Conservation (phyloP, 1,284 basidiomycete genomes). For the Nidula niveotomentosa region DNA sequence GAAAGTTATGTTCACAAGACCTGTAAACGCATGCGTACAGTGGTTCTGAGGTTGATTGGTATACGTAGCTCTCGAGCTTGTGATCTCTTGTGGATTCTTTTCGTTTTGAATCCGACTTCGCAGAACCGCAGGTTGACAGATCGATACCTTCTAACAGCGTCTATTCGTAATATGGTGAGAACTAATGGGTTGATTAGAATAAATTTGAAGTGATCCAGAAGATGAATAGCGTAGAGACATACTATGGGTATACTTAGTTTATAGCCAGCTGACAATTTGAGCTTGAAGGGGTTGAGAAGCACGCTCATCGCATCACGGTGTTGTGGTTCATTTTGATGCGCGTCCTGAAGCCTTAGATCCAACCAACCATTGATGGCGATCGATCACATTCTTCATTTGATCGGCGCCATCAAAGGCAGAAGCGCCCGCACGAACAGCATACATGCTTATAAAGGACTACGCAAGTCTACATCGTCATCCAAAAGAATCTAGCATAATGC, state of each 20-base stretch:
- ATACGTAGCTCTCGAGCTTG: neutral
- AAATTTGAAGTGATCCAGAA: no score
- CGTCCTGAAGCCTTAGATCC: neutral
- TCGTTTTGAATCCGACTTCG: neutral
- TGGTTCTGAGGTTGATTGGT: neutral
- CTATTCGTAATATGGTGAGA: neutral
- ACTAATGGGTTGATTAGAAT: no score
- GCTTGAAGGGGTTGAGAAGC: no score
- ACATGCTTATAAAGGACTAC: neutral
- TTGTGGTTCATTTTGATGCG: neutral
- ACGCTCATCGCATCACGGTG: neutral
- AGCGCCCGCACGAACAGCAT: neutral
- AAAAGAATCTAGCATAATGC: no score
- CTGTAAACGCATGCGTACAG: slow-evolving; percentile 6
- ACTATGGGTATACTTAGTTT: no score
- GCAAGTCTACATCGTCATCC: no score
- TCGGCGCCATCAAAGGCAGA: neutral
- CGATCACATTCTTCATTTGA: no score
- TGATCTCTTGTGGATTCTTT: neutral
- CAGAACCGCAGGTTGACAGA: no score
- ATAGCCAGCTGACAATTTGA: no score
- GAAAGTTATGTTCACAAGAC: slow-evolving; percentile 20
- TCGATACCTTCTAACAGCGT: neutral
- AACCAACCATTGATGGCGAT: neutral
- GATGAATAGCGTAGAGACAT: no score